Base-by-base conservation (phyloP, 208 protist species). In the Lotmaria passim region DNA sequence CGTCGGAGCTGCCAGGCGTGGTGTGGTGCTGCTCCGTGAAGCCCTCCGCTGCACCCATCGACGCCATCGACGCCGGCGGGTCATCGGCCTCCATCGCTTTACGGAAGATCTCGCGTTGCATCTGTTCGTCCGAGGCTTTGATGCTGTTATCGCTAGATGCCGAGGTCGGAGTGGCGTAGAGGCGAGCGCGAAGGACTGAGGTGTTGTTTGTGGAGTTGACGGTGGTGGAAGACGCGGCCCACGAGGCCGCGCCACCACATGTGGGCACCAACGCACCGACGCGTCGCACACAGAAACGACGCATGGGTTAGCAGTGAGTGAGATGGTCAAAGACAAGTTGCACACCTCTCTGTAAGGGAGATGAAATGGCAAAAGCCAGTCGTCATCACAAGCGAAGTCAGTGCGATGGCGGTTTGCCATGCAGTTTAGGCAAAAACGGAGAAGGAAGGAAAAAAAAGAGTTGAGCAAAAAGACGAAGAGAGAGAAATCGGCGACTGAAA, bases 1-100 rank as follows among this genome's bases (percentile, higher is more conserved):
- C 77, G n/a, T 73, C 67, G 26, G 76, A 81, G 52, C 63, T 43
- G n/a, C 85, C 85, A 1, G 74, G 77, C 41, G 69, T 79, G 23
- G 43, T 21, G 21, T 48, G 11, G 38, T 23, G 57, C 26, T 53
- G 44, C 39, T 63, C 67, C 14, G 71, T 47, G n/a, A 77, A 71
- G 36, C 56, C 62, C 21, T 67, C 60, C 3, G 38, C 15, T 6
- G 38, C 51, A 21, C 50, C 47, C 17, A 28, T 8, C 19, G 43
- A 48, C n/a, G 7, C 7, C 43, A 41, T 30, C 2, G 21, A 6
- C 15, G 34, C 19, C n/a, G 33, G 21, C 12, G 50, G 15, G 36
- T 58, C 48, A 3, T 7, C 8, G 1, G 48, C 19, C 12, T 1
- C 19, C 63, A 60, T 52, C 39, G 51, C 63, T 14, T 48, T 48